These are phyloP conservation scores for Panicum hallii DNA, from an alignment of 202 grass and related monocot genomes.

Conservation along the genomic window DNA sequence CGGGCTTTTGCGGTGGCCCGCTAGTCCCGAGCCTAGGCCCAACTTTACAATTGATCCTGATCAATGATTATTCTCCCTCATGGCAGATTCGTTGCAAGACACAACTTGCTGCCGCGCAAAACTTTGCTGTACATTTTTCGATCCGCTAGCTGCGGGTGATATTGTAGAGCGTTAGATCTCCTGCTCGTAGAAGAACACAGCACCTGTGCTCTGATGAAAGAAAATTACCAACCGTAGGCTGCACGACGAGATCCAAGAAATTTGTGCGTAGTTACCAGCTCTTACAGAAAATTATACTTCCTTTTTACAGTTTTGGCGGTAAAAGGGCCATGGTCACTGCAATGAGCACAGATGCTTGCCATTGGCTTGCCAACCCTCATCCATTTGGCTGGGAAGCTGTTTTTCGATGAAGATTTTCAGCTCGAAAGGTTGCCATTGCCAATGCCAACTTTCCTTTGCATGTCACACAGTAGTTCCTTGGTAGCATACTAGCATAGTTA, in stretches of 20 bases:
- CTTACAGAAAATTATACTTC: not conserved
- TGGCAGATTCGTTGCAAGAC: too few relatives aligned
- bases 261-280: constrained; percentile 1
- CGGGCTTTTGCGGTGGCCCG: too few relatives aligned
- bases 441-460: too few relatives aligned
- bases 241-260: not conserved
- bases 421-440: not conserved
- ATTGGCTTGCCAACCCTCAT: not conserved
- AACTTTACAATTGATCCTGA: too few relatives aligned
- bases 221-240: not conserved
- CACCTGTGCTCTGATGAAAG: not conserved
- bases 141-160: not conserved
- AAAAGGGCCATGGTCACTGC: not conserved
- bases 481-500: too few relatives aligned
- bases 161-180: constrained; percentile 31
- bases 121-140: too few relatives aligned
- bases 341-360: not conserved
- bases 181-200: too few relatives aligned
- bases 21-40: too few relatives aligned
- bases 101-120: too few relatives aligned
- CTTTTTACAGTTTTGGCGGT: not conserved
- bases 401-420: not conserved
- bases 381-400: not conserved
- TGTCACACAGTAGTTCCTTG: too few relatives aligned
- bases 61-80: too few relatives aligned